Base-by-base conservation (phyloP, 345 rosid genomes). In the Pugionium cornutum region DNA sequence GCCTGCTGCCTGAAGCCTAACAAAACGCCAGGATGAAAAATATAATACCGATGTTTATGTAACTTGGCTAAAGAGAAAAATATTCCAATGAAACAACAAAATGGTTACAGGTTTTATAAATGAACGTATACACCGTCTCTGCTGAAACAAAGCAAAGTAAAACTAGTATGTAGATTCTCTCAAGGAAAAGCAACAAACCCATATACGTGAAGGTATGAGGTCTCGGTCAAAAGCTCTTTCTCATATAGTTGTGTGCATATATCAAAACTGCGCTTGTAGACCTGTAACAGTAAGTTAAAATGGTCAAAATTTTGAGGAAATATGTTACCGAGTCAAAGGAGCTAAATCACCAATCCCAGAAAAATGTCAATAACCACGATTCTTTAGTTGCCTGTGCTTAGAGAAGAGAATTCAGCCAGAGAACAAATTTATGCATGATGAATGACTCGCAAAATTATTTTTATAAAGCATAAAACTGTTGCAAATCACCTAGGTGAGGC, bases 201-300 rank as follows among this genome's bases (percentile, higher is more conserved):
- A 46, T 94, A 88, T 55, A 88, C 69, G 60, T 88, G 76, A 53
- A 86, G 88, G 75, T 83, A 94, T 47, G 99, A 94, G 84, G 66
- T 81, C 56, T 88, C 95, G 6, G 83, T 84, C 77, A 87, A 74
- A 70, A 90, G 83, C 80, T 94, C 99, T 80, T 88, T 94, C 77
- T 88, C 95, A 76, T 90, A 90, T 32, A 94, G 79, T 77, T 85
- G 92, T 83, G 81, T 72, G 81, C 99, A 90, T 62, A 88, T 65
- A 39, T 87, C 92, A 58, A 73, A 81, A 66, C 97, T 90, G 55
- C 96, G 91, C 73, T 82, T 86, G 83, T 86, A 88, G 66, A 85
- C 97, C 99, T 94, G 83, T 53, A 58, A 48, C 29, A 74, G 57
- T 5, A 28, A 47, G 64, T 40, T 53, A 33, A 37, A 37, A 59